Base-by-base conservation (phyloP, 805 yeast species). In the Yamadazyma takamatsuzukensis region DNA sequence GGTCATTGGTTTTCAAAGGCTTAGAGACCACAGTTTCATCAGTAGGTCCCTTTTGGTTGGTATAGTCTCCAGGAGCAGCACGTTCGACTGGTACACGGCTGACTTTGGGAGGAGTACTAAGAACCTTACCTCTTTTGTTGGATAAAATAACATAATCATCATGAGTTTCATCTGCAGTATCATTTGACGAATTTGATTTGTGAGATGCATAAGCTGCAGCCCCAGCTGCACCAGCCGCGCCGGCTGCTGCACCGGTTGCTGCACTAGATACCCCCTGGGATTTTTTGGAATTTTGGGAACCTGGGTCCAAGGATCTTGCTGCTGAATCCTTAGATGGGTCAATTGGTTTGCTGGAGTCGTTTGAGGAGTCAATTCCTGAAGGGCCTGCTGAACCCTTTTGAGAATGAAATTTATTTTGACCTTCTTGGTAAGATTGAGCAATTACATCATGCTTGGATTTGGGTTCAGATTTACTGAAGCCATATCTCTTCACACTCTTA, bases 11-110 rank as follows among this genome's bases (percentile, higher is more conserved):
- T n/a, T n/a, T n/a, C n/a, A n/a, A n/a, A n/a, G n/a, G n/a, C 12
- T 31, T 18, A 13, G 31, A 37, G 9, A 51, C 45, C 18, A 52
- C 39, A 15, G 41, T 16, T 7, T 47, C 43, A 33, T 60, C 61
- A 25, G 51, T 48, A 8, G 66, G 64, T 15, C 38, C 39, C 44
- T 59, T 59, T 14, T 52, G 50, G 40, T 56, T 58, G 39, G 67
- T 37, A 30, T 43, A 61, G 42, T 61, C 67, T 4, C 67, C 65
- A 7, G 56, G 48, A 15, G 47, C 43, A 15, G 45, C 53, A 30
- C 48, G 52, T 4, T 45, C 53, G 28, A 61, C 49, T 2, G 66
- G 64, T 23, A 41, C 35, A 21, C 61, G 47, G 25, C 44, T 43
- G 22, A 56, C 42, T 27, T 34, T 39, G 11, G 66, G 66, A 10